Evolutionary conservation across 2,329 filamentous ascomycete genomes (phyloP).

Genomic region (Pyricularia sp.): DNA sequence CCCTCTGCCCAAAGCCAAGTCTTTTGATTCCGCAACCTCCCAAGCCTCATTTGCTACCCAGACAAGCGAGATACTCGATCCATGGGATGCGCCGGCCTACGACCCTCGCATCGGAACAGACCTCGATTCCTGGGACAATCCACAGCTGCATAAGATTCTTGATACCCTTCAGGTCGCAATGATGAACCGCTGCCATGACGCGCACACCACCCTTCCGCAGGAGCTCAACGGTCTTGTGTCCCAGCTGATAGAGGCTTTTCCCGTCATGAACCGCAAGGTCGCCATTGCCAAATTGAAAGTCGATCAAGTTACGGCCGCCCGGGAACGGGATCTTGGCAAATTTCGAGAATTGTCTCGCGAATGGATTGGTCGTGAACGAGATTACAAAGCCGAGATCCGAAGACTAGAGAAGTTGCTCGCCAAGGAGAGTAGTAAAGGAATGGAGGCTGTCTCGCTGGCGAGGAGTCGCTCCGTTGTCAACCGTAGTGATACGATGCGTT

Average conservation of each 20-base stretch:
- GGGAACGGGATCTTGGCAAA: slow-evolving; percentile 19
- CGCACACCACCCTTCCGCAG: slow-evolving; percentile 19
- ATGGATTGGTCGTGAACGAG: slow-evolving; percentile 23
- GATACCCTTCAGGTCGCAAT: slow-evolving; percentile 28
- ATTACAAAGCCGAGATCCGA: slow-evolving; percentile 26
- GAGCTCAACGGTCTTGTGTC: slow-evolving; percentile 29
- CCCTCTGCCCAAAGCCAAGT: not conserved
- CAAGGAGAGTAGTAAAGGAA: slow-evolving; percentile 21
- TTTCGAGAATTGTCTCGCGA: slow-evolving; percentile 24
- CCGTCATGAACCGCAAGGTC: slow-evolving; percentile 13
- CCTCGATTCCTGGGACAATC: slow-evolving; percentile 21
- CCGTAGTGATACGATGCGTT: slow-evolving; percentile 19
- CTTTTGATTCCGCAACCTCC: not conserved
- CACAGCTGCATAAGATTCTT: slow-evolving; percentile 28
- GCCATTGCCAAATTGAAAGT: slow-evolving; percentile 12
- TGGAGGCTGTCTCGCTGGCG: slow-evolving; percentile 30
- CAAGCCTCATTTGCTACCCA: not conserved
- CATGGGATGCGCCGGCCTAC: not conserved
- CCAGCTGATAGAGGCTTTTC: slow-evolving; percentile 23
- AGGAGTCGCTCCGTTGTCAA: slow-evolving; percentile 28
- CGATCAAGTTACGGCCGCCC: slow-evolving; percentile 15
- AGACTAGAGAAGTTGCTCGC: slow-evolving; percentile 24
- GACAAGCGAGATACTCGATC: not conserved
- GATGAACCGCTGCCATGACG: slow-evolving; percentile 20
- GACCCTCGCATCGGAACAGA: not conserved